A percentile compares a stretch with the other conserved stretches of the same genome.
These are phyloP conservation scores for Cryomyces minteri DNA, from an alignment of 495 filamentous ascomycete species.

Conservation along the genomic window DNA sequence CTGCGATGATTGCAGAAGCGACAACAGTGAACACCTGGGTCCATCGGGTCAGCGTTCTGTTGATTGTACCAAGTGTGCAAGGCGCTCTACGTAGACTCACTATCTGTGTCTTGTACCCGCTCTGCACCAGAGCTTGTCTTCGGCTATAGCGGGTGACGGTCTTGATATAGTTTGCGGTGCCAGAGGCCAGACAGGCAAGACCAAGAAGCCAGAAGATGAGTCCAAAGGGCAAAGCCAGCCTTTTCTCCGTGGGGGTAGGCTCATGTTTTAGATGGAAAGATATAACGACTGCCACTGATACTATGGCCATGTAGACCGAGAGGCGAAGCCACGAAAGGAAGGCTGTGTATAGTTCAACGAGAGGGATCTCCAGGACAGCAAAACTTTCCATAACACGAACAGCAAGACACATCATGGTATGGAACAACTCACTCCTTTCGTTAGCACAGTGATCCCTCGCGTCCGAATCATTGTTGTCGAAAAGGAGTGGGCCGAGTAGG, in stretches of 20 bases:
- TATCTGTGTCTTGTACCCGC: slow-evolving; percentile 79
- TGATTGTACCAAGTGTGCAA: background rate
- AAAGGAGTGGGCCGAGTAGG: slow-evolving; percentile 58
- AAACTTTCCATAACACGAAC: background rate
- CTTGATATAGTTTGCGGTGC: slow-evolving; percentile 71
- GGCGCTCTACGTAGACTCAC: slow-evolving; percentile 24
- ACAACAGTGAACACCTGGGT: slow-evolving; percentile 50
- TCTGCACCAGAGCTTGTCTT: slow-evolving; percentile 71
- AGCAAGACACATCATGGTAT: background rate
- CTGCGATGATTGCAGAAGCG: slow-evolving; percentile 60
- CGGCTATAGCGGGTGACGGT: slow-evolving; percentile 73
- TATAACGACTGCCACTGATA: slow-evolving; percentile 73
- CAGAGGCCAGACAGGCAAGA: slow-evolving; percentile 52
- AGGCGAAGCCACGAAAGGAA: slow-evolving; percentile 93
- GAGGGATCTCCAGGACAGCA: no score
- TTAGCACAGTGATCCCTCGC: slow-evolving; percentile 71
- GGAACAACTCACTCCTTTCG: slow-evolving; percentile 40
- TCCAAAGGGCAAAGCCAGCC: slow-evolving; percentile 68
- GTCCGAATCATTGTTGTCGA: slow-evolving; percentile 77
- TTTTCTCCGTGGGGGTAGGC: slow-evolving; percentile 49
- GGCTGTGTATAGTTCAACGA: slow-evolving; percentile 20
- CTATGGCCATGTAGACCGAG: slow-evolving; percentile 77
- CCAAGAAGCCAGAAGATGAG: slow-evolving; percentile 75
- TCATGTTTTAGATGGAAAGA: slow-evolving; percentile 76
- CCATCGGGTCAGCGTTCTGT: background rate